These are phyloP conservation scores for Saccharomyces mikatae DNA, from an alignment of 805 yeast genomes.

Conservation along the genomic window DNA sequence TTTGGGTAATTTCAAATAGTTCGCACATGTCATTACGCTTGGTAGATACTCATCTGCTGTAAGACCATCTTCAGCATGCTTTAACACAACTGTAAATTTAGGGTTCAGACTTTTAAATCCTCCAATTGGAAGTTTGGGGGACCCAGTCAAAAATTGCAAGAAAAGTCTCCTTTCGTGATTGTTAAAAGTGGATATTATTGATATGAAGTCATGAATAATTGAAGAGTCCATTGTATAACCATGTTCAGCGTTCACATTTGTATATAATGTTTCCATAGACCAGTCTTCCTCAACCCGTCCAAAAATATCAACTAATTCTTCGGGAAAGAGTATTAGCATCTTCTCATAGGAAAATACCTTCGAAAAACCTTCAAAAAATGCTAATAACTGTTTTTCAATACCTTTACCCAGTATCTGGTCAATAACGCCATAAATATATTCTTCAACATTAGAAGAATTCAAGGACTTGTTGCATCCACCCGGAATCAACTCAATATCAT, in stretches of 20 bases:
- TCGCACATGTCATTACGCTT: conserved; percentile 97
- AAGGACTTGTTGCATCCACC: conserved; percentile 49
- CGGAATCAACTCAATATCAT: conserved; percentile 46
- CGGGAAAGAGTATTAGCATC: conserved; percentile 59
- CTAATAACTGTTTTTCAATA: conserved; percentile 50
- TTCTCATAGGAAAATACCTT: conserved; percentile 73
- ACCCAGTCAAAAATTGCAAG: conserved; percentile 83
- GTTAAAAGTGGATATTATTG: conserved; percentile 49
- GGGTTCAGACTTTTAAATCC: conserved; percentile 83
- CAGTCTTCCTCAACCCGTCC: conserved; percentile 86
- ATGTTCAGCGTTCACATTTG: conserved; percentile 75
- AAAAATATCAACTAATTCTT: conserved; percentile 62
- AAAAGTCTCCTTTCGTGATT: conserved; percentile 57
- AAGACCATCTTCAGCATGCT: conserved; percentile 63
- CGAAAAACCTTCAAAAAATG: conserved; percentile 75
- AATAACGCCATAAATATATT: conserved; percentile 48
- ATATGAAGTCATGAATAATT: conserved; percentile 53
- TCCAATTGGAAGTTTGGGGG: conserved; percentile 89
- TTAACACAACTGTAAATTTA: conserved; percentile 77
- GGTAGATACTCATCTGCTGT: conserved; percentile 77
- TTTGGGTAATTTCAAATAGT: conserved; percentile 81
- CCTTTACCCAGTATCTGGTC: conserved; percentile 59
- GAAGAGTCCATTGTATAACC: conserved; percentile 71
- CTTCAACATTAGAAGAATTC: conserved; percentile 43
- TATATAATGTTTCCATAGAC: conserved; percentile 53